These are phyloP conservation scores for Microbotryomycetes sp. DNA, from an alignment of 1,284 basidiomycete species.

Conservation along the genomic window DNA sequence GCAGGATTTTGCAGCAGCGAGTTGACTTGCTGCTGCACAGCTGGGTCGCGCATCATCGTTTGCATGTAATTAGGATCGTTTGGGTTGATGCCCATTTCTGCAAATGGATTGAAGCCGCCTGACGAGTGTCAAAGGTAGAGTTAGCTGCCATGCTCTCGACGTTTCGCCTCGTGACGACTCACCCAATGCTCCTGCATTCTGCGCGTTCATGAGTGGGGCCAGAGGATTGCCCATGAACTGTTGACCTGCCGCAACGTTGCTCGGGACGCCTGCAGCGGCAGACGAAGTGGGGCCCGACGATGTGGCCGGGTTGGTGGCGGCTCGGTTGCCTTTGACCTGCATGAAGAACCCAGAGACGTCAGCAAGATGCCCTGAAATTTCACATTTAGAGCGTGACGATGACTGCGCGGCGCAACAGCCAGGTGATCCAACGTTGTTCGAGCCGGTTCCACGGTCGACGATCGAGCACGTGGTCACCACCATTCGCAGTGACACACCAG, in stretches of 20 bases:
- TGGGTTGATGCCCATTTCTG: slow-evolving; percentile 73
- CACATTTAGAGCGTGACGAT: not conserved
- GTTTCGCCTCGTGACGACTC: too few relatives aligned
- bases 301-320: slow-evolving; percentile 10
- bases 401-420: not conserved
- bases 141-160: too few relatives aligned
- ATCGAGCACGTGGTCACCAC: not conserved
- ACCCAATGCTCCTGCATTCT: slow-evolving; percentile 34
- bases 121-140: slow-evolving; percentile 1
- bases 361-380: not conserved
- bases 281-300: slow-evolving; percentile 42
- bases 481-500: not conserved
- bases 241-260: slow-evolving; percentile 41
- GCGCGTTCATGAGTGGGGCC: slow-evolving; percentile 42
- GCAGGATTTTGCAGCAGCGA: slow-evolving; percentile 68
- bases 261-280: slow-evolving; percentile 69
- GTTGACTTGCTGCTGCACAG: slow-evolving; percentile 70
- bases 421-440: not conserved
- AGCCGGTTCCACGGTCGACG: not conserved
- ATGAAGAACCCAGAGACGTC: not conserved
- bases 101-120: slow-evolving; percentile 77
- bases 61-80: slow-evolving; percentile 78
- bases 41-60: slow-evolving; percentile 72
- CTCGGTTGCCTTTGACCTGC: slow-evolving; percentile 27
- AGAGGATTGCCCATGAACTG: slow-evolving; percentile 41